A percentile compares a stretch with the other conserved stretches of the same genome.
phyloP scores from a whole-genome alignment of 106 monocot genomes.

The Dioscorea alata region DNA sequence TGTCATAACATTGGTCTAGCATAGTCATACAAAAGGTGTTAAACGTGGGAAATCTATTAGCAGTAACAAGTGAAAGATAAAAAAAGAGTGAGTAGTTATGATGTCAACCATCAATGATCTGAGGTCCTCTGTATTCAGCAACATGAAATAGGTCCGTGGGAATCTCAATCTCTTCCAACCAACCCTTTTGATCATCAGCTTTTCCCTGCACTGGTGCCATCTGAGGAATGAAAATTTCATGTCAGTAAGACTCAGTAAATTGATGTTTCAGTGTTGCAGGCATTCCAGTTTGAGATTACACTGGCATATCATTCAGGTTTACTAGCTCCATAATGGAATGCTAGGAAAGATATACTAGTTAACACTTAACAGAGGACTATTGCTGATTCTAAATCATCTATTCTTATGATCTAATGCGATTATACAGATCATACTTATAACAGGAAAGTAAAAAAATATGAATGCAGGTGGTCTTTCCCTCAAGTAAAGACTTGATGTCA shows the following conservation, averaged over 20 bases:
- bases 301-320: too few species aligned
- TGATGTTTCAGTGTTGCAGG: background rate
- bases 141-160: slow-evolving; percentile 45
- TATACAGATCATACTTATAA: background rate
- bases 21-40: too few species aligned
- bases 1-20: too few species aligned
- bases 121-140: slow-evolving; percentile 61
- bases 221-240: slow-evolving; percentile 7
- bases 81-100: background rate
- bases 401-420: background rate
- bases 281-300: too few species aligned
- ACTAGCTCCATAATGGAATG: too few species aligned
- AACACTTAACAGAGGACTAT: background rate
- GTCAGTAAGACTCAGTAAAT: background rate
- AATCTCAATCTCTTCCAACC: slow-evolving; percentile 70
- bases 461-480: background rate
- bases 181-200: slow-evolving; percentile 21
- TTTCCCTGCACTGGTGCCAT: background rate
- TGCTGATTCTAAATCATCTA: background rate
- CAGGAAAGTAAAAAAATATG: background rate
- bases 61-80: too few species aligned
- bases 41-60: too few species aligned
- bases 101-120: slow-evolving; percentile 31
- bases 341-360: too few species aligned
- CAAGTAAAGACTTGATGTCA: too few species aligned